Percentiles rank a stretch among this genome's conserved stretches.
These are phyloP conservation scores for Pseudopyricularia cyperi DNA, from an alignment of 2,329 filamentous ascomycete species.

Conservation along the genomic window DNA sequence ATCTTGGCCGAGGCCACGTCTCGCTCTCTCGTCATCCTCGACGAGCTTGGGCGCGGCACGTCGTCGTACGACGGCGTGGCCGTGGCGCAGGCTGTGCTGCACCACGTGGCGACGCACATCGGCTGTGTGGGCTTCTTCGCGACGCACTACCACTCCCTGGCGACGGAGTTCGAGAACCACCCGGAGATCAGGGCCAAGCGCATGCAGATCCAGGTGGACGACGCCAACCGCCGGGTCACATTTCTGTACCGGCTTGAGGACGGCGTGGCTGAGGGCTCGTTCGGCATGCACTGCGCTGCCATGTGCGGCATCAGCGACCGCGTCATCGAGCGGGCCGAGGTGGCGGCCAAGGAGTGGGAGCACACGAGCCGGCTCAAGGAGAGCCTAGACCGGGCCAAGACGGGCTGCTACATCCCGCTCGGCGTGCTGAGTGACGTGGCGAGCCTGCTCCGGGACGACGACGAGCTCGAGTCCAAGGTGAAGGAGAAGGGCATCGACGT, in stretches of 20 bases:
- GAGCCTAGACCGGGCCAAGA: conserved; percentile 68
- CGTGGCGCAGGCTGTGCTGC: conserved; percentile 92
- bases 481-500: conserved; percentile 42
- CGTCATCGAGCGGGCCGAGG: conserved; percentile 77
- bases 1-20: conserved; percentile 90
- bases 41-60: conserved; percentile 90
- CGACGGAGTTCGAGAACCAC: conserved; percentile 78
- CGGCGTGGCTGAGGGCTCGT: conserved; percentile 89
- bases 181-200: conserved; percentile 76
- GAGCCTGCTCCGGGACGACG: conserved; percentile 52
- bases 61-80: conserved; percentile 94
- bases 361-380: conserved; percentile 86
- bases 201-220: conserved; percentile 93
- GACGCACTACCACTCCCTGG: conserved; percentile 91
- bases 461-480: conserved; percentile 24
- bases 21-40: conserved; percentile 87
- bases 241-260: conserved; percentile 92
- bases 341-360: conserved; percentile 85
- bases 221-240: conserved; percentile 71
- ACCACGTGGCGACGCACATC: conserved; percentile 86
- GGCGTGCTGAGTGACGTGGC: conserved; percentile 82
- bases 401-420: conserved; percentile 69
- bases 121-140: conserved; percentile 95
- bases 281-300: conserved; percentile 96
- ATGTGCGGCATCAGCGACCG: conserved; percentile 89